phyloP scores from a whole-genome alignment of 345 rosid species.

The Limnanthes douglasii region DNA sequence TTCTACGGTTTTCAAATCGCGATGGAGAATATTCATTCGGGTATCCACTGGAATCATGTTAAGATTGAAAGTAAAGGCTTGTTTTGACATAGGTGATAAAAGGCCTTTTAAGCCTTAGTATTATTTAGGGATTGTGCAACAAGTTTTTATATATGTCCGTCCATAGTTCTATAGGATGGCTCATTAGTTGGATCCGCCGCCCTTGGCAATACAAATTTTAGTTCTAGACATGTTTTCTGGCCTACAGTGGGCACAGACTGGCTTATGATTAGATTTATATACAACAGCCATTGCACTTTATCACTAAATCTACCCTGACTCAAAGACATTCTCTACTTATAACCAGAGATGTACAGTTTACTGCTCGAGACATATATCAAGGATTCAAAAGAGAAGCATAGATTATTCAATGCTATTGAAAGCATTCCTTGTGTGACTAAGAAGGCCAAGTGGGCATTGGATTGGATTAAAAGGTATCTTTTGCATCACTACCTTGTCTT shows the following conservation, averaged over 20 bases:
- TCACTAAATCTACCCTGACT: constrained; percentile 6
- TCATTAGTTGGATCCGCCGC: not conserved
- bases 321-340: constrained; percentile 1
- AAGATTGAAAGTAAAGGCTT: not conserved
- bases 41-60: constrained; percentile 16
- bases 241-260: not conserved
- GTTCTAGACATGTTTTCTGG: not conserved
- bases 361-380: constrained; percentile 86
- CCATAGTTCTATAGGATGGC: not conserved
- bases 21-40: constrained; percentile 93
- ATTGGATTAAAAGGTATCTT: constrained; percentile 64
- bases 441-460: constrained; percentile 77
- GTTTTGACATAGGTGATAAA: not conserved
- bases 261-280: not conserved
- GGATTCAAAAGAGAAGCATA: constrained; percentile 70
- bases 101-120: not conserved
- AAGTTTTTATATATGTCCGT: not conserved
- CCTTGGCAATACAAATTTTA: not conserved
- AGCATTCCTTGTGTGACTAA: constrained; percentile 59
- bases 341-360: constrained; percentile 81
- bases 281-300: not conserved
- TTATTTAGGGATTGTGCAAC: not conserved
- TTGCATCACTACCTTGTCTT: not conserved
- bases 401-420: constrained; percentile 74
- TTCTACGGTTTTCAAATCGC: constrained; percentile 93